Evolutionary conservation across 352 stramenopile species (phyloP), one percentile per base, ranked within the genome.

Genomic region (Globisporangium cylindrosporum): DNA sequence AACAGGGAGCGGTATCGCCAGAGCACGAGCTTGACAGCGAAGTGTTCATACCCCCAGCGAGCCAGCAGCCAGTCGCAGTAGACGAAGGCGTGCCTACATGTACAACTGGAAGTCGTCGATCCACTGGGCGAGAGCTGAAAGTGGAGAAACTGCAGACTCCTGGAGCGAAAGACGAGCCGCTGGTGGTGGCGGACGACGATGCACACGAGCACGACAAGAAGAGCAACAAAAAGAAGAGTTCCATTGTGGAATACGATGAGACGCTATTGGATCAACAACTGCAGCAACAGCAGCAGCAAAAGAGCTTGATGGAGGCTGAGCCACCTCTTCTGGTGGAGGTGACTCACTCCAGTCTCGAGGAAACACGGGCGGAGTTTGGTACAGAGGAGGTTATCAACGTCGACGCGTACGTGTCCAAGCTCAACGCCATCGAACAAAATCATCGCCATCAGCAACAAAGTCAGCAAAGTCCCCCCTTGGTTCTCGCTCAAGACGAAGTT

Each of bases 361-460:
- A 62, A 62, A 53, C 62, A 36, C 38, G 36, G 14, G 53, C 62
- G 10, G 62, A 62, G 34, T 54, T 55, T 15, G 62, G 53, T n/a
- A 68, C 62, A 12, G 62, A 68, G 41, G 62, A 68, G 22, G 53
- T 68, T 20, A 46, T 68, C 22, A 41, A 68, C 9, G 36, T 68
- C 12, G 53, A 68, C 24, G 22, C 34, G 22, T 56, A 56, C 53
- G 49, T 62, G 24, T n/a, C 53, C 4, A 32, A 12, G 6, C 34
- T 68, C 12, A 54, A n/a, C 18, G 8, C 27, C 38, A 24, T 46
- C 32, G 22, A 8, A 32, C 48, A 60, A 22, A 29, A 34, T 2
- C 29, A 49, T 18, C 1, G 32, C 25, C 34, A 61, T 9, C 49
- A 53, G 41, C 14, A 48, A 4, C 41, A 48, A 4, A 15, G 9